These are phyloP conservation scores for Pseudogymnoascus destructans DNA, from an alignment of 2,329 filamentous ascomycete genomes.

Conservation along the genomic window DNA sequence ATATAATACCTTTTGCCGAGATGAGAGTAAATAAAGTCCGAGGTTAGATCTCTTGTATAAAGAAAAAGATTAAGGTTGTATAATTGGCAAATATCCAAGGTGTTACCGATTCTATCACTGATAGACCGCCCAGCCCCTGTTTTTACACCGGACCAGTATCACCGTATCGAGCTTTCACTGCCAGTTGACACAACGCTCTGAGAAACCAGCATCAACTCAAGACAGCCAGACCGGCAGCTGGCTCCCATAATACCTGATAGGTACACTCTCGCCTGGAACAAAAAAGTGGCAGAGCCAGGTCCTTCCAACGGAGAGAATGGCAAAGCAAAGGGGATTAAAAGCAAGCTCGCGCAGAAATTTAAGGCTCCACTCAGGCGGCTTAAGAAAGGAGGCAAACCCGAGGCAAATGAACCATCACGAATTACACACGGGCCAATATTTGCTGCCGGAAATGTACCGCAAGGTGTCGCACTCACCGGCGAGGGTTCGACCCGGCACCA, in stretches of 20 bases:
- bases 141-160: not conserved
- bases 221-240: conserved; percentile 16
- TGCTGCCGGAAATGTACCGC: not conserved
- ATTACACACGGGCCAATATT: not conserved
- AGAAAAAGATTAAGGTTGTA: not conserved
- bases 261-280: conserved; percentile 16
- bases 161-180: not conserved
- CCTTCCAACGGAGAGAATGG: not conserved
- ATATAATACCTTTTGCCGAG: conserved; percentile 3
- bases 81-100: not conserved
- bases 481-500: not conserved
- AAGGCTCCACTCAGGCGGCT: not conserved
- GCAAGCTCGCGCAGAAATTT: not conserved
- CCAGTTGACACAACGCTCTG: not conserved
- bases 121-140: not conserved
- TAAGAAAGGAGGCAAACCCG: not conserved
- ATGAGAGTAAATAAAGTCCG: not conserved
- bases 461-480: not conserved
- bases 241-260: conserved; percentile 16
- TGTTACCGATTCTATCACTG: not conserved
- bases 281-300: conserved; percentile 15
- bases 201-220: not conserved
- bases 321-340: not conserved
- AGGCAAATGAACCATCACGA: not conserved
- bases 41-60: not conserved